Evolutionary conservation across 768 basidiomycete species (phyloP).

Genomic region (Mycena chlorophos): DNA sequence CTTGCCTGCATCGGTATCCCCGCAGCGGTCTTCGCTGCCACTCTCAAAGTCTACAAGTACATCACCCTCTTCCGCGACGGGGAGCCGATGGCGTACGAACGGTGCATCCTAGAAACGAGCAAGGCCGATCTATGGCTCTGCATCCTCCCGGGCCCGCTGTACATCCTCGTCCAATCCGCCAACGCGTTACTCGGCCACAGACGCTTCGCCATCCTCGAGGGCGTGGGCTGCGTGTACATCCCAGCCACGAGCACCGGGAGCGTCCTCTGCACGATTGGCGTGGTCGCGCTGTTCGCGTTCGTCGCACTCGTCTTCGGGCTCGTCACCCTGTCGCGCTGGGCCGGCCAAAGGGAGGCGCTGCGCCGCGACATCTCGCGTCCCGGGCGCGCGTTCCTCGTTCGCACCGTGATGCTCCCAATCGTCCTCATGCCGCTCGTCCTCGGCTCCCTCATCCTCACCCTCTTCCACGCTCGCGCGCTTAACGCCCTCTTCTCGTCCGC

Average conservation of each 20-base stretch:
- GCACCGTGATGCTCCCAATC: background rate
- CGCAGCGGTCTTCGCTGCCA: background rate
- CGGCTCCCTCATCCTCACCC: background rate
- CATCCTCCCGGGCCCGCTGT: background rate
- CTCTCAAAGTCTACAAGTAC: background rate
- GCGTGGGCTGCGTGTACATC: background rate
- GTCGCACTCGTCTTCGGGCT: background rate
- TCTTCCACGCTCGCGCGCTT: background rate
- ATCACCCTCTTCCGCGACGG: background rate
- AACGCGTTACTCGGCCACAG: background rate
- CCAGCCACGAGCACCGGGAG: background rate
- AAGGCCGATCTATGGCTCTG: background rate
- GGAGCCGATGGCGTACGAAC: background rate
- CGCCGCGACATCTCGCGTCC: background rate
- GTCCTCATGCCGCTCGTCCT: background rate
- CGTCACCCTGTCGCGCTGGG: background rate
- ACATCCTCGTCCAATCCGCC: too few relatives aligned
- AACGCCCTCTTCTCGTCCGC: background rate
- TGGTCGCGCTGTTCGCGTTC: background rate
- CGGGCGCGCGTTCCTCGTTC: background rate
- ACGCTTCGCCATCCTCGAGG: background rate
- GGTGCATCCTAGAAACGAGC: background rate
- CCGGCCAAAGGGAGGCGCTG: background rate
- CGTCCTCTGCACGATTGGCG: background rate
- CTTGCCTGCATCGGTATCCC: background rate